Evolutionary conservation across 768 basidiomycete genomes (phyloP).

Genomic region (Gautieria morchelliformis): DNA sequence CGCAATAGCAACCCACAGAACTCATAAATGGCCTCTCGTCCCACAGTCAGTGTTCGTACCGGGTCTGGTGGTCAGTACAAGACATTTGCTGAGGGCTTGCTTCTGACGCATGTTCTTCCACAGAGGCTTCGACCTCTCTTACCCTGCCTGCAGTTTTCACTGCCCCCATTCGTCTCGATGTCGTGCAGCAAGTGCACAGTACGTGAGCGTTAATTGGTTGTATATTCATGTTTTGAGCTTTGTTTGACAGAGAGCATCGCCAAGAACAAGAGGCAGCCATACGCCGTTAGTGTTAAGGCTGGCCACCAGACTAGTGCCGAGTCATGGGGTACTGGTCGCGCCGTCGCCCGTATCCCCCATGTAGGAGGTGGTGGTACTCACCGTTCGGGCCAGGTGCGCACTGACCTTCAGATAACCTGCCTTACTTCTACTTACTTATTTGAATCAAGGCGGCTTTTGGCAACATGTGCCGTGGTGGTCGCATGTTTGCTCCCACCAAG

Average conservation of each 20-base stretch:
- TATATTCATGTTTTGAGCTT: conserved; percentile 10
- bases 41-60: conserved; percentile 80
- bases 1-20: not conserved
- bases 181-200: conserved; percentile 99
- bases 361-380: conserved; percentile 98
- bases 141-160: conserved; percentile 94
- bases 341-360: conserved; percentile 99
- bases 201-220: conserved; percentile 30
- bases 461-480: conserved; percentile 99
- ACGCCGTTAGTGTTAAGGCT: conserved; percentile 94
- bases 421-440: not conserved
- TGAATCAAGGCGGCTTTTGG: conserved; percentile 83
- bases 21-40: conserved; percentile 74
- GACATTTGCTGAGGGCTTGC: not conserved
- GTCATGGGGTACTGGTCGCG: conserved; percentile 99
- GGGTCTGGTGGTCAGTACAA: conserved; percentile 54
- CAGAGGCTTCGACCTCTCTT: conserved; percentile 81
- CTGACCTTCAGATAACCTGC: not conserved
- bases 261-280: conserved; percentile 96
- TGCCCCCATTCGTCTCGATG: conserved; percentile 97
- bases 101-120: conserved; percentile 6
- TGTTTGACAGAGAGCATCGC: conserved; percentile 75
- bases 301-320: conserved; percentile 99
- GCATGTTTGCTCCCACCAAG: conserved; percentile 99
- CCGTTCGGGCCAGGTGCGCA: conserved; percentile 84